Evolutionary conservation across 805 yeast genomes (phyloP).

Genomic region (Cyberlindnera suaveolens): DNA sequence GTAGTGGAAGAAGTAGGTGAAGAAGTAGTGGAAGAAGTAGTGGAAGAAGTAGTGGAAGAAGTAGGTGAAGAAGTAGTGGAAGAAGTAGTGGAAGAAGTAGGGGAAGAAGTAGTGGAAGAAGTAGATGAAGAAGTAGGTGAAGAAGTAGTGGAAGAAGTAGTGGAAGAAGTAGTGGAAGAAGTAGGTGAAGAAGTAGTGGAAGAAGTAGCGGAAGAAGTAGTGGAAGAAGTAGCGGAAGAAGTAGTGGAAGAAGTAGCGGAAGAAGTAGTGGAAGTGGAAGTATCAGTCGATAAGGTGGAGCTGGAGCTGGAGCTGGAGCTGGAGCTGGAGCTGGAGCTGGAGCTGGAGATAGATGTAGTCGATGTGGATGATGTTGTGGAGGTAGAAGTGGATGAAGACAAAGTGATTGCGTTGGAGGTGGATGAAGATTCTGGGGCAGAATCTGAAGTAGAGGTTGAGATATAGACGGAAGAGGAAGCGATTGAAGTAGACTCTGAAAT

Average conservation of each 20-base stretch:
- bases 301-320: too few relatives aligned
- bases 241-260: constrained; percentile 4
- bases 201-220: constrained; percentile 11
- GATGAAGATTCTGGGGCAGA: neutral
- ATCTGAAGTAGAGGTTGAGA: too few relatives aligned
- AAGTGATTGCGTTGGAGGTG: constrained; percentile 5
- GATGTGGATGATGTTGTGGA: constrained; percentile 4
- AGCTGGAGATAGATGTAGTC: neutral
- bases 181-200: constrained; percentile 15
- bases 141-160: constrained; percentile 10
- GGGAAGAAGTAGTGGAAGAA: constrained; percentile 12
- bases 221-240: constrained; percentile 8
- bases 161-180: constrained; percentile 10
- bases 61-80: constrained; percentile 12
- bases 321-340: too few relatives aligned
- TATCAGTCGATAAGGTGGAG: neutral
- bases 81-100: constrained; percentile 3
- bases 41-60: constrained; percentile 16
- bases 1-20: constrained; percentile 14
- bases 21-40: constrained; percentile 15
- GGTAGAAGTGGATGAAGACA: constrained; percentile 1
- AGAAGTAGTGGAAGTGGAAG: constrained; percentile 3
- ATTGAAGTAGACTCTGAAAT: too few relatives aligned
- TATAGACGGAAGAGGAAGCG: too few relatives aligned
- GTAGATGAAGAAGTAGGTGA: constrained; percentile 13